Base-by-base conservation (phyloP, 352 stramenopile species). In the Phytophthora ramorum region DNA sequence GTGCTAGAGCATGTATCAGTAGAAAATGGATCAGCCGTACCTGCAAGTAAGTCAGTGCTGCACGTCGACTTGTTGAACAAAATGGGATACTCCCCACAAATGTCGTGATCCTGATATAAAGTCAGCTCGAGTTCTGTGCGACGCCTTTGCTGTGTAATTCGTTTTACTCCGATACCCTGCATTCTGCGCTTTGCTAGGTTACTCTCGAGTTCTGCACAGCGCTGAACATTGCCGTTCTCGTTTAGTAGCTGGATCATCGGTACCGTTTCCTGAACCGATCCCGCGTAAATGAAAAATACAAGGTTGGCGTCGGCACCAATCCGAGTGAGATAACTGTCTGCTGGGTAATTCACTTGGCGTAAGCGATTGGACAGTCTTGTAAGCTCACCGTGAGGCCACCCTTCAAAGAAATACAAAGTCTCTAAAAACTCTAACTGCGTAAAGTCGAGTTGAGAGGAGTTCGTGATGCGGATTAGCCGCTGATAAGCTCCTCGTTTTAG, bases 401-500 rank as follows among this genome's bases (percentile, higher is more conserved):
- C 57, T n/a, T 87, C 79, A 22, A 95, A 93, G 59, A 90, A 92
- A 34, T 84, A 91, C 24, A 93, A 77, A 32, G 87, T 91, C 57
- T 95, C 82, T 24, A 95, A 70, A 43, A 90, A 92, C 60, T 95
- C 87, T n/a, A 87, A 76, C 49, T 89, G 83, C 2, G 87, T 95
- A 26, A 93, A 95, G 41, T 92, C 84, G 14, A 95, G 70, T 26
- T 91, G 79, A 26, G 80, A 85, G 17, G 85, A 93, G 54, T 95
- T 93, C 2, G 80, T 91, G 40, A 92, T 89, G 3, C 87, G 87
- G 17, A 93, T 90, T 2, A 95, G 63, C 0, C 87, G 85, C 58
- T 95, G 87, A 70, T 95, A 95, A n/a, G 85, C 75, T 32, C 72
- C 85, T 56, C 87, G 80, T 46, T 95, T 95, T 22, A 95, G 72